phyloP scores from a whole-genome alignment of 768 basidiomycete genomes.

The Amyloporia xantha region DNA sequence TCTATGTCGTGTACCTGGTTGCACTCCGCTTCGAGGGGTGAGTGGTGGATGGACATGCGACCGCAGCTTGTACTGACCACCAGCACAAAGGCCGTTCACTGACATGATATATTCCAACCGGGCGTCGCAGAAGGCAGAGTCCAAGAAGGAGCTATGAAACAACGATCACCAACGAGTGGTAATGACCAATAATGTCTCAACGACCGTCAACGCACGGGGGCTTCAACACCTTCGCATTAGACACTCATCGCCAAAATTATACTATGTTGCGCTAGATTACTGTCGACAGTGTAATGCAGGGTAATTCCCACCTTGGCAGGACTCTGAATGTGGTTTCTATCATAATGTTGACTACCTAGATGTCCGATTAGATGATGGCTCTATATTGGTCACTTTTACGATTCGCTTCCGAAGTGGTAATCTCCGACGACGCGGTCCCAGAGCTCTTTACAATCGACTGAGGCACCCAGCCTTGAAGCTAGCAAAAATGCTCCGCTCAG shows the following conservation, averaged over 20 bases:
- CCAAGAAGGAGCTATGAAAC: conserved; percentile 29
- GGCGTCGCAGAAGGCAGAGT: conserved; percentile 22
- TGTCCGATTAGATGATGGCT: no score
- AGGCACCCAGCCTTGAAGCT: conserved; percentile 67
- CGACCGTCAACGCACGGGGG: conserved; percentile 1
- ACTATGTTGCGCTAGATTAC: not conserved
- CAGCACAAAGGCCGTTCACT: conserved; percentile 72
- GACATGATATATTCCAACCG: conserved; percentile 74
- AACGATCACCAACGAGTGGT: conserved; percentile 7
- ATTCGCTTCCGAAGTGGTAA: conserved; percentile 25
- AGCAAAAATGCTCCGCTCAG: conserved; percentile 77
- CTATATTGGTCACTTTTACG: not conserved
- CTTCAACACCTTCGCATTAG: conserved; percentile 9
- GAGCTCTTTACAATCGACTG: conserved; percentile 62
- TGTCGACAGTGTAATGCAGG: not conserved
- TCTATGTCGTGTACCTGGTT: conserved; percentile 77
- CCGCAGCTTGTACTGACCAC: not conserved
- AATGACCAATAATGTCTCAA: not conserved
- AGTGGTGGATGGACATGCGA: not conserved
- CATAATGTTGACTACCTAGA: no score
- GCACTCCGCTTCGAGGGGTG: conserved; percentile 90
- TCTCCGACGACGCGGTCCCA: conserved; percentile 63
- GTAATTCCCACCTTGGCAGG: no score
- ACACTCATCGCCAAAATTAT: conserved; percentile 1
- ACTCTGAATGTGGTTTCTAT: no score